Evolutionary conservation across 257 asterid species (phyloP), one percentile per base, ranked within the genome.

Genomic region (Lavandula angustifolia): DNA sequence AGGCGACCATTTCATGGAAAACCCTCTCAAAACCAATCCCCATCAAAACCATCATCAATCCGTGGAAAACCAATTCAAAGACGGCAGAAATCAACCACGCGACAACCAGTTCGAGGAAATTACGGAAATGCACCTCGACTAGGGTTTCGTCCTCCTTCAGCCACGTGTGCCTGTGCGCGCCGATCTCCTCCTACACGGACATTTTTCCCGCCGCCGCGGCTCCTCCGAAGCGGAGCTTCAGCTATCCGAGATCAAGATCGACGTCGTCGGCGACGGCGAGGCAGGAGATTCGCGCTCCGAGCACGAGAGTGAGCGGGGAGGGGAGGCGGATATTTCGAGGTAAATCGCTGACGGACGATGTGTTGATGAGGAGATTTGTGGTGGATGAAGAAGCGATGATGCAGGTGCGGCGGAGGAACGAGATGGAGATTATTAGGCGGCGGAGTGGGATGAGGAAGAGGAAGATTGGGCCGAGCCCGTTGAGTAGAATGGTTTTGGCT

Each of bases 351-450:
- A 87, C 79, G 0, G 95, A 87, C 44, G 95, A 89, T 75, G 92
- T 85, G 7, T 71, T 85, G 55, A 90, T 90, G 97, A 87, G 83
- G 67, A 83, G 96, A 65, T 85, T 90, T 76, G 96, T 90, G 35
- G 66, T 85, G 7, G 96, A 88, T 53, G 97, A 87, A 75, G 95
- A 88, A 72, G 89, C 86, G 37, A 85, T 77, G 88, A 76, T 78
- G 94, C 89, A 82, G 68, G 75, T 72, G 13, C 83, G 81, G 18
- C 83, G 81, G 72, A 90, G 90, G 75, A 87, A 87, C 78, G 82
- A 90, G 72, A 84, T 87, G 95, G 94, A 87, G 52, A 77, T 83
- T 37, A 82, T 89, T 67, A 87, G 82, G 80, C 87, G 81, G 59
- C 79, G 88, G 68, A 83, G 84, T 75, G 71, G 72, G 0, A 66